Evolutionary conservation across 495 filamentous ascomycete species (phyloP).

Genomic region (Neurospora sp.): DNA sequence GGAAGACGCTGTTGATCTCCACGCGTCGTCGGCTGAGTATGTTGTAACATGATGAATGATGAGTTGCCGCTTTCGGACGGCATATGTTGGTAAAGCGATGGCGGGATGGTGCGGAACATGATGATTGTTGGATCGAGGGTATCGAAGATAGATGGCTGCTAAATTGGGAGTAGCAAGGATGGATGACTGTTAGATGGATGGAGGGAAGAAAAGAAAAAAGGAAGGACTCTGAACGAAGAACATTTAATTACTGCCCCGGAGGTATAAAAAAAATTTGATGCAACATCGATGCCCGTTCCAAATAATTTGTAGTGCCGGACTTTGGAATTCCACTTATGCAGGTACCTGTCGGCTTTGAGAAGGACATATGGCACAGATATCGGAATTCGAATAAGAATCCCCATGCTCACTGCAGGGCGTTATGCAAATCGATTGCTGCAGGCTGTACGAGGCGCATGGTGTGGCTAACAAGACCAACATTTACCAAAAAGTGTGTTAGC

Average conservation of each 20-base stretch:
- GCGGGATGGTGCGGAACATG: background rate
- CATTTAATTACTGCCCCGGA: background rate
- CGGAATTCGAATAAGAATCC: background rate
- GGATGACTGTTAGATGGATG: background rate
- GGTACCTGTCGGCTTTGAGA: background rate
- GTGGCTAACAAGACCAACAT: background rate
- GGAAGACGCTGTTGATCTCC: background rate
- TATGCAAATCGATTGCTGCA: background rate
- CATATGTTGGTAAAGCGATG: background rate
- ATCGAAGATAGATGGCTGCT: background rate
- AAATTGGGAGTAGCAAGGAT: background rate
- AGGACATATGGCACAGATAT: background rate
- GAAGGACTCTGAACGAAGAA: background rate
- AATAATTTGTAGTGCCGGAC: background rate
- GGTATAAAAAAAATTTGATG: background rate
- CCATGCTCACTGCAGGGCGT: background rate
- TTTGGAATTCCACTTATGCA: background rate
- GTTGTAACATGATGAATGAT: background rate
- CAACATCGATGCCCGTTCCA: background rate
- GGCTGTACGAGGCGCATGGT: background rate
- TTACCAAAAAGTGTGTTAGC: background rate
- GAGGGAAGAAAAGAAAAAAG: background rate
- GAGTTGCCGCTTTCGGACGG: background rate
- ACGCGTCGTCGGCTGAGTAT: background rate
- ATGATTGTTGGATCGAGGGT: background rate